Base-by-base conservation (phyloP, 2,329 filamentous ascomycete genomes). In the Plectosphaerella plurivora region DNA sequence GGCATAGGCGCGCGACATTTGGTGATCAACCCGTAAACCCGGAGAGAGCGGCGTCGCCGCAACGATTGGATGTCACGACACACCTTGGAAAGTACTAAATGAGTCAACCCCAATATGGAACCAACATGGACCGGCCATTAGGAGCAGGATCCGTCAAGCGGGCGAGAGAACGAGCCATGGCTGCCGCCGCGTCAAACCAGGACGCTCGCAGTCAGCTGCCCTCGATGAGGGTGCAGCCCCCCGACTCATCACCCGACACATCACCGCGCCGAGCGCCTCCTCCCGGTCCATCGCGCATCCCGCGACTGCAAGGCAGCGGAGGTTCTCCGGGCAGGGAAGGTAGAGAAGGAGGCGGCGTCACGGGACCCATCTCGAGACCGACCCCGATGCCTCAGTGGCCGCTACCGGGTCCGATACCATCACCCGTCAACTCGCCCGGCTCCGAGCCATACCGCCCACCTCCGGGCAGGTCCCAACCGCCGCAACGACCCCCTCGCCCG, bases 401-500 rank as follows among this genome's bases (percentile, higher is more conserved):
- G 14, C 62, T 83, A 39, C 64, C 71, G 28, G 71, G 67, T 15
- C 69, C 74, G 14, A 61, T 73, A 18, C 60, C 66, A 39, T 60
- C 68, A n/a, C 60, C 69, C 15, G 53, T 64, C 14, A 65, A 59
- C 11, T 57, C 63, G 24, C 50, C 62, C 12, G 67, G 71, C 41
- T 51, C 66, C 16, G 70, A 73, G 50, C 69, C 73, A 18, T 82
- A 82, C 57, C 72, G 73, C 60, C 75, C 79, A 50, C 76, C 78
- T 15, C 68, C 74, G n/a, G 75, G 75, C 45, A 71, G 72, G 55
- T 74, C 75, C 36, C 69, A 74, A 39, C 74, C 80, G 22, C 83
- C 83, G 18, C 79, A 77, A 61, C 73, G 82, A 56, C 83, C 83
- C 10, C 80, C 80, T 11, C 75, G 83, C 37, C 82, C 83, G 8